Conservation (phyloP, 225 moss, liverwort and hornwort genomes). For the Bryum argenteum region DNA sequence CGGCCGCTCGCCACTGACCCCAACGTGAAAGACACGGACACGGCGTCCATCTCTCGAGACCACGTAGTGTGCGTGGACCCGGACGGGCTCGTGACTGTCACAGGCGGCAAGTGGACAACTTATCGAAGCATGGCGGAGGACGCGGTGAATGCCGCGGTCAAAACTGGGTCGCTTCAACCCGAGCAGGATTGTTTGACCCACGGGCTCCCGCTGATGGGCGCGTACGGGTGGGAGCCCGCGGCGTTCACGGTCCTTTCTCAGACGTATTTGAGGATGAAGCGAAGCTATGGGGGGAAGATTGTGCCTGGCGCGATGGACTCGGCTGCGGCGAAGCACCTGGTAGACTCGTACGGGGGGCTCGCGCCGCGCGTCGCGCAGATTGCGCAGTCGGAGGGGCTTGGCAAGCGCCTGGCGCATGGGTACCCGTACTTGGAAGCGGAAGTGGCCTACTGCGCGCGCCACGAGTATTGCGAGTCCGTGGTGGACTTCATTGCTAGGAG, state of each 20-base stretch:
- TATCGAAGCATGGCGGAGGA: constrained; percentile 99
- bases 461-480: constrained; percentile 97
- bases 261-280: constrained; percentile 89
- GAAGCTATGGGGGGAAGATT: constrained; percentile 86
- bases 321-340: constrained; percentile 86
- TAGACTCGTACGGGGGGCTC: constrained; percentile 89
- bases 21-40: constrained; percentile 76
- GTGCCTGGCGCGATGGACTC: constrained; percentile 98
- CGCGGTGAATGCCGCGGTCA: constrained; percentile 79
- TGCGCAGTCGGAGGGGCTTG: constrained; percentile 80
- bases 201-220: constrained; percentile 78
- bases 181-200: constrained; percentile 71
- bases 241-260: constrained; percentile 88
- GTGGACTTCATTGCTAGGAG: constrained; percentile 95
- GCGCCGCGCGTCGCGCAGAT: constrained; percentile 90
- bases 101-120: constrained; percentile 99
- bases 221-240: constrained; percentile 85
- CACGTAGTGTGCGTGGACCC: constrained; percentile 85
- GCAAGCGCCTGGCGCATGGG: constrained; percentile 94
- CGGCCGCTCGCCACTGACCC: constrained; percentile 94
- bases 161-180: constrained; percentile 57
- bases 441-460: constrained; percentile 95
- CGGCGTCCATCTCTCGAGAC: constrained; percentile 95
- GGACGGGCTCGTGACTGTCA: constrained; percentile 83
- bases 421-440: constrained; percentile 97